A percentile compares a stretch with the other conserved stretches of the same genome.
phyloP scores from a whole-genome alignment of 331 rosid genomes.

The Prunus yedoensis region DNA sequence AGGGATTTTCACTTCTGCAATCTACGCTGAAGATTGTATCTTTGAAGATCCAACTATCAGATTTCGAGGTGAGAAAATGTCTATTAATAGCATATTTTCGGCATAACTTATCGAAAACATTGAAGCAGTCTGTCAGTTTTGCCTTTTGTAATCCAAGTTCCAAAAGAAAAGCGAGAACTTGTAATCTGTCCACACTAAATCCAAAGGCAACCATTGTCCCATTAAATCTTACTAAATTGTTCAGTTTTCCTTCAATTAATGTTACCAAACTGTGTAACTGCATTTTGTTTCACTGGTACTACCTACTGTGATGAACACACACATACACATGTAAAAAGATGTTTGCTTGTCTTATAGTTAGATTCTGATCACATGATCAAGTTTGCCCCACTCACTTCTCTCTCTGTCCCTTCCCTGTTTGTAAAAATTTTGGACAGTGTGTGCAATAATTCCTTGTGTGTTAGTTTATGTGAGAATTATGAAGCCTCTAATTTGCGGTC shows the following conservation, averaged over 20 bases:
- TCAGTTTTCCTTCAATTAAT: too few relatives aligned
- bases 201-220: too few relatives aligned
- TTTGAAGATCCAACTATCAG: slow-evolving; percentile 94
- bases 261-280: too few relatives aligned
- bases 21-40: slow-evolving; percentile 65
- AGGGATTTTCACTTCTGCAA: slow-evolving; percentile 73
- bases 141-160: too few relatives aligned
- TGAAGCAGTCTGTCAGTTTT: too few relatives aligned
- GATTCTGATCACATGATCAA: neutral
- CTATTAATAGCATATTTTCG: too few relatives aligned
- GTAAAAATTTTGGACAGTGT: neutral
- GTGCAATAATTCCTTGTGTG: too few relatives aligned
- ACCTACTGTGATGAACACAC: neutral
- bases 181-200: too few relatives aligned
- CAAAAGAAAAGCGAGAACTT: too few relatives aligned
- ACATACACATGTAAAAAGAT: neutral
- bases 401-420: neutral
- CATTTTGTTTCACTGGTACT: neutral
- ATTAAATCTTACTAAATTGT: too few relatives aligned
- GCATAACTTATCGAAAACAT: neutral
- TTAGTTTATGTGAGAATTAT: neutral
- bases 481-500: neutral
- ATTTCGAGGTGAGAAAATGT: slow-evolving; percentile 59
- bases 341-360: neutral
- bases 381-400: neutral